These are phyloP conservation scores for Candida ponderosae DNA, from an alignment of 805 yeast species.

Conservation along the genomic window DNA sequence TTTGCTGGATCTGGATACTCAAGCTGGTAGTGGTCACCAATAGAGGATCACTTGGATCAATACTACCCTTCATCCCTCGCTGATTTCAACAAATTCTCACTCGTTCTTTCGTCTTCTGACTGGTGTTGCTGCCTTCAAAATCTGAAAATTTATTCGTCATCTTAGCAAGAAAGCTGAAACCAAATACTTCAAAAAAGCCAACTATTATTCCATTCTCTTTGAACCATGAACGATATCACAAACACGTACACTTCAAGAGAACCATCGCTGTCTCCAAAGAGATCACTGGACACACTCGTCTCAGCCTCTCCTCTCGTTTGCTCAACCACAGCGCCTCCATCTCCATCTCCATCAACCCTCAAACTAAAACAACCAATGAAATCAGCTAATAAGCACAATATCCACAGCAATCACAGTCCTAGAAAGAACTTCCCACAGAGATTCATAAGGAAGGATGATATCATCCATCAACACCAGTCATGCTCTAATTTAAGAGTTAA, in stretches of 20 bases:
- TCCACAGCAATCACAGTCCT: background rate
- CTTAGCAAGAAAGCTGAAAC: too few species aligned
- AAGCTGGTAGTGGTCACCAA: too few species aligned
- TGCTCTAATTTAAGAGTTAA: conserved; percentile 2
- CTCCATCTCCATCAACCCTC: background rate
- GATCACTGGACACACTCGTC: background rate
- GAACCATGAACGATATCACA: background rate
- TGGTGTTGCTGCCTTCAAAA: too few species aligned
- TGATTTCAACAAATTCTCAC: too few species aligned
- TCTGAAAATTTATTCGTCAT: too few species aligned
- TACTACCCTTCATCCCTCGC: too few species aligned
- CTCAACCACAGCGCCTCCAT: background rate
- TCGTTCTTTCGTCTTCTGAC: too few species aligned
- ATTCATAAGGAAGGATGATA: background rate
- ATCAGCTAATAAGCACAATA: background rate
- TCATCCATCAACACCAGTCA: background rate
- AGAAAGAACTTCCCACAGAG: background rate
- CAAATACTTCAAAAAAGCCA: too few species aligned
- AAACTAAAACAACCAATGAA: background rate
- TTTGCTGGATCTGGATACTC: too few species aligned
- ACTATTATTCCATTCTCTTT: too few species aligned
- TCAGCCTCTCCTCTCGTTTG: background rate
- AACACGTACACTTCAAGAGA: background rate
- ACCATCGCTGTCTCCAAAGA: background rate
- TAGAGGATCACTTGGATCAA: too few species aligned